These are phyloP conservation scores for Melaleuca quinquenervia DNA, from an alignment of 345 rosid genomes.

Conservation along the genomic window DNA sequence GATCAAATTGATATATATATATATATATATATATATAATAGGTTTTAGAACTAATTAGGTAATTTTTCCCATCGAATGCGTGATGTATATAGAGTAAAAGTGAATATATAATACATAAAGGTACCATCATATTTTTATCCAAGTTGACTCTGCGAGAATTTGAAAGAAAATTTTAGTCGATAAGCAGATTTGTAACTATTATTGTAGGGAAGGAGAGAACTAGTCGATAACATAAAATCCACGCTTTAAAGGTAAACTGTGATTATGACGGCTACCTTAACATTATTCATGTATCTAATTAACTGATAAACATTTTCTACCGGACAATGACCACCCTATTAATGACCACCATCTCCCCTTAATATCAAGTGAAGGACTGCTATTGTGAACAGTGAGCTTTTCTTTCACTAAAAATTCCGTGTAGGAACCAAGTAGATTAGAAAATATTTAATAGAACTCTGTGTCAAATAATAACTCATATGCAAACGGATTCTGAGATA, in stretches of 20 bases:
- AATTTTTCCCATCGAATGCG: not conserved
- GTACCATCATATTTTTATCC: not conserved
- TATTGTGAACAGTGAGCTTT: not conserved
- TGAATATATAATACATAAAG: not conserved
- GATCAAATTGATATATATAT: rapidly evolving
- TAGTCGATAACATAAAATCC: not conserved
- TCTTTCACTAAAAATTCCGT: not conserved
- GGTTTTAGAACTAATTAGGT: rapidly evolving
- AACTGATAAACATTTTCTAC: too few relatives aligned
- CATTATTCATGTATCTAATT: too few relatives aligned
- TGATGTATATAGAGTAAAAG: not conserved
- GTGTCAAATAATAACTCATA: not conserved
- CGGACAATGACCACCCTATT: too few relatives aligned
- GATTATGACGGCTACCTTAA: not conserved
- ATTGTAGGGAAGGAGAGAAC: not conserved
- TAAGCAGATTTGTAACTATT: not conserved
- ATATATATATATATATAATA: too few relatives aligned
- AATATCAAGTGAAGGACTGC: not conserved
- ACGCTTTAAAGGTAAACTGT: not conserved
- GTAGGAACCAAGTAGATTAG: not conserved
- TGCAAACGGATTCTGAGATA: not conserved
- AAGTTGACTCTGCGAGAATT: not conserved
- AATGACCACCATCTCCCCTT: not conserved
- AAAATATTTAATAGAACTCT: not conserved
- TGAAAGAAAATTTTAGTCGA: not conserved